A percentile compares a stretch with the other conserved stretches of the same genome.
Conservation (phyloP, 371 early-diverging fungal genomes). For the Actinomucor elegans region DNA sequence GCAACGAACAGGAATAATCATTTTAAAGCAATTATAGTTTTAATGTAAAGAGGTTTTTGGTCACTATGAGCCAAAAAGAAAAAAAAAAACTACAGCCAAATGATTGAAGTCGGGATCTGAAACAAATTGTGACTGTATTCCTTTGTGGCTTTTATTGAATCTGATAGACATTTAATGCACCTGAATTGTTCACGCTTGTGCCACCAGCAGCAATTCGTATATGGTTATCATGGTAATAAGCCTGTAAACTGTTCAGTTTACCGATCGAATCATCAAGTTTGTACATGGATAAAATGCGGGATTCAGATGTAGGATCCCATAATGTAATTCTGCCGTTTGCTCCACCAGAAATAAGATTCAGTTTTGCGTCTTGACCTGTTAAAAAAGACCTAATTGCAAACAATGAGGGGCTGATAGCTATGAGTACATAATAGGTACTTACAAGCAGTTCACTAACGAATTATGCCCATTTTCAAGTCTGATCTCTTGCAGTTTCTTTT, state of each 20-base stretch:
- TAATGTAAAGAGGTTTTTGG: not conserved
- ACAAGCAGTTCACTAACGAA: slow-evolving; percentile 41
- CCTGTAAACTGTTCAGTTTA: slow-evolving; percentile 17
- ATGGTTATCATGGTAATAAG: not conserved
- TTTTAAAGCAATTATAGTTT: too few species aligned
- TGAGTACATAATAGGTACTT: slow-evolving; percentile 3
- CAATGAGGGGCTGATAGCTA: not conserved
- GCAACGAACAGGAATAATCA: slow-evolving; percentile 97
- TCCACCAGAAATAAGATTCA: slow-evolving; percentile 19
- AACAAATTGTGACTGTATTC: too few species aligned
- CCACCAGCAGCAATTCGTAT: slow-evolving; percentile 20
- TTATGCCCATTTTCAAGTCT: slow-evolving; percentile 36
- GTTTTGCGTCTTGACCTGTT: not conserved
- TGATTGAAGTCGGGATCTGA: too few species aligned
- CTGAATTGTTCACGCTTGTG: slow-evolving; percentile 12
- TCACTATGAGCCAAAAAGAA: not conserved
- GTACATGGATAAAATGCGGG: not conserved
- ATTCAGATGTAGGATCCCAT: slow-evolving; percentile 11
- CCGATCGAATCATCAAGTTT: slow-evolving; percentile 11
- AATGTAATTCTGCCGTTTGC: slow-evolving; percentile 22
- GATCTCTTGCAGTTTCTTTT: slow-evolving; percentile 9
- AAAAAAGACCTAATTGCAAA: slow-evolving; percentile 13
- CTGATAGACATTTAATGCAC: slow-evolving; percentile 17
- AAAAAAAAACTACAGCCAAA: not conserved
- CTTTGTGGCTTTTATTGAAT: slow-evolving; percentile 10